These are phyloP conservation scores for Sporothrix protearum DNA, from an alignment of 2,329 filamentous ascomycete species.

Conservation along the genomic window DNA sequence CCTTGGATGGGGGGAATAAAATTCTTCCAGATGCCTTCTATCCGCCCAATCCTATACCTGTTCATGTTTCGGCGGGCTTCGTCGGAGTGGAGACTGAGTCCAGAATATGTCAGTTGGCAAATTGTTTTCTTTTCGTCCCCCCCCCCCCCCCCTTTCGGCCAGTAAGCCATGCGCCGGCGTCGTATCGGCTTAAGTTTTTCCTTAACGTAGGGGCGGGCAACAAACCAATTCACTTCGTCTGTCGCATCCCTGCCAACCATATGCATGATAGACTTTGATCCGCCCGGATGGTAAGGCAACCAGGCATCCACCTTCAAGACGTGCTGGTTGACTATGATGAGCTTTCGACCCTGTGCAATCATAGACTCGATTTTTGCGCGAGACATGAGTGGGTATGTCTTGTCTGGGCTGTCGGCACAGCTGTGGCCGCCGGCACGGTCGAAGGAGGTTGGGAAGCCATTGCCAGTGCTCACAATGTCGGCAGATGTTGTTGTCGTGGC, in stretches of 20 bases:
- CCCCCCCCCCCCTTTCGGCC: no score
- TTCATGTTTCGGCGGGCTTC: conserved; percentile 74
- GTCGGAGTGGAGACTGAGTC: conserved; percentile 69
- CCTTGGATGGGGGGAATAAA: conserved; percentile 91
- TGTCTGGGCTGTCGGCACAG: not conserved
- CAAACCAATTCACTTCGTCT: conserved; percentile 87
- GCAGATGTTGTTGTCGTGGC: not conserved
- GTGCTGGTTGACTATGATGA: conserved; percentile 76
- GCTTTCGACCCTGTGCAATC: conserved; percentile 74
- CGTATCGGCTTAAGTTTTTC: not conserved
- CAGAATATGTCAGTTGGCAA: not conserved
- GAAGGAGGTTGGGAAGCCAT: not conserved
- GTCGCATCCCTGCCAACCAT: conserved; percentile 94
- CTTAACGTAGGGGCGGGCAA: conserved; percentile 26
- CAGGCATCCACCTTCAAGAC: conserved; percentile 87
- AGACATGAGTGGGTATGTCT: conserved; percentile 39
- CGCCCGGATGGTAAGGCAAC: conserved; percentile 86
- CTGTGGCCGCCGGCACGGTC: not conserved
- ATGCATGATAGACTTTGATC: conserved; percentile 84
- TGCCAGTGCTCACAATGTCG: not conserved
- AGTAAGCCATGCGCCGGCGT: no score
- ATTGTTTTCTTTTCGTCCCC: not conserved
- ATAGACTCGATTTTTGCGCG: conserved; percentile 67
- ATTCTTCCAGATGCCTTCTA: conserved; percentile 80
- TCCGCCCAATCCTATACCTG: conserved; percentile 75